These are phyloP conservation scores for Zea luxurians DNA, from an alignment of 176 grass and related monocot genomes.

Conservation along the genomic window DNA sequence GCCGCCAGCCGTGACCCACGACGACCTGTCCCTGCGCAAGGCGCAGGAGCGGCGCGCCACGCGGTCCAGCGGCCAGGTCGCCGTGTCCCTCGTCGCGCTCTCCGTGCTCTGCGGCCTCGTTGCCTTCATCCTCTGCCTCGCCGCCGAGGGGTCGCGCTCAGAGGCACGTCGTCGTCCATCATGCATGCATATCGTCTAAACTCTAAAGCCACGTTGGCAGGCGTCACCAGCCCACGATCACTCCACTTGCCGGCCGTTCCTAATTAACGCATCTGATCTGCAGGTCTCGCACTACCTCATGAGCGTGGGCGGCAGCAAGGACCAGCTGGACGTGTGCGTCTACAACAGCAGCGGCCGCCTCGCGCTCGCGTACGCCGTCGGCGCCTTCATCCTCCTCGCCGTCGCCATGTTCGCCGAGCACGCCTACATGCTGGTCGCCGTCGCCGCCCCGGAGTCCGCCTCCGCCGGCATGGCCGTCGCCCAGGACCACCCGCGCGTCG, in stretches of 20 bases:
- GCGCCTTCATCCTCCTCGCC: constrained; percentile 78
- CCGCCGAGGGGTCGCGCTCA: constrained; percentile 73
- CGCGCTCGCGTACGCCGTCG: constrained; percentile 63
- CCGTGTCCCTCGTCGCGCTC: constrained; percentile 63
- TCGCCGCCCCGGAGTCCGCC: constrained; percentile 34
- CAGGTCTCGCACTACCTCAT: constrained; percentile 76
- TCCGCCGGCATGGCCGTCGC: constrained; percentile 40
- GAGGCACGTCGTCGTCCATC: constrained; percentile 37
- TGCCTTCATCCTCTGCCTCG: constrained; percentile 85
- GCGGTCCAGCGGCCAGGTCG: constrained; percentile 47
- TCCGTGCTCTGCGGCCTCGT: constrained; percentile 75
- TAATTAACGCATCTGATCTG: background rate
- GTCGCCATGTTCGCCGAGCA: constrained; percentile 91
- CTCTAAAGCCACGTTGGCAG: no score
- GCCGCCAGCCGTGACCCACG: constrained; percentile 74
- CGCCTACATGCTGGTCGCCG: constrained; percentile 85
- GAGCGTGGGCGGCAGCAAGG: constrained; percentile 43
- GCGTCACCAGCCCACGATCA: background rate
- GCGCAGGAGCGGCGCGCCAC: constrained; percentile 43
- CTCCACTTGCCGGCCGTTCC: no score
- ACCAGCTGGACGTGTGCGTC: constrained; percentile 57
- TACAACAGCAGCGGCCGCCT: constrained; percentile 63
- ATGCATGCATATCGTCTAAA: no score
- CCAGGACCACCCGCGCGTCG: constrained; percentile 41
- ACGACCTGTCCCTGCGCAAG: constrained; percentile 67